phyloP scores from a whole-genome alignment of 164 flowering plant species.

The Nelumbo lutea region DNA sequence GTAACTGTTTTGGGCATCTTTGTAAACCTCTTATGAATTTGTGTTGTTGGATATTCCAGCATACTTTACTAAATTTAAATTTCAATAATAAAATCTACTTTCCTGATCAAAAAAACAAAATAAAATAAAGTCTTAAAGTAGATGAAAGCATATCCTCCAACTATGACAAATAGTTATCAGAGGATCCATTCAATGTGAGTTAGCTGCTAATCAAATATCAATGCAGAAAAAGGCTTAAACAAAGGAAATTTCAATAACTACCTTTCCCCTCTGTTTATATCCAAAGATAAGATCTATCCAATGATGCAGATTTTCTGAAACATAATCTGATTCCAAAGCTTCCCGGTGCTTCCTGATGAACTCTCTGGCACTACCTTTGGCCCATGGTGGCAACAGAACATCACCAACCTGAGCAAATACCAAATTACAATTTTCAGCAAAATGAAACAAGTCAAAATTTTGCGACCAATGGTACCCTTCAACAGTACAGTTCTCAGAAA shows the following conservation, averaged over 20 bases:
- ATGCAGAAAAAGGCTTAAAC: background rate
- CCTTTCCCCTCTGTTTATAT: conserved; percentile 76
- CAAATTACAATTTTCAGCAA: background rate
- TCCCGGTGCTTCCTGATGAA: conserved; percentile 77
- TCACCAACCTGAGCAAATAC: conserved; percentile 47
- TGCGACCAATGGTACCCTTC: background rate
- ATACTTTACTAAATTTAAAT: too few species aligned
- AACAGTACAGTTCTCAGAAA: background rate
- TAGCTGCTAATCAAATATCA: background rate
- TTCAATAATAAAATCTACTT: too few species aligned
- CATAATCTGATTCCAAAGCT: conserved; percentile 74
- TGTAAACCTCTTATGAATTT: too few species aligned
- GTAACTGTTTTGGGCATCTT: too few species aligned
- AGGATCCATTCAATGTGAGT: background rate
- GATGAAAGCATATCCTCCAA: too few species aligned
- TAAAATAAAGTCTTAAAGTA: too few species aligned
- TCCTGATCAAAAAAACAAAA: too few species aligned
- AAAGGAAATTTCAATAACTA: conserved; percentile 16
- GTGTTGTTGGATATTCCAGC: too few species aligned
- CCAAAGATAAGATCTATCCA: conserved; percentile 89
- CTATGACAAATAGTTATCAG: background rate
- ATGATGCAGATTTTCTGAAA: conserved; percentile 73
- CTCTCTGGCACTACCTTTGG: conserved; percentile 72
- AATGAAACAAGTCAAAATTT: background rate
- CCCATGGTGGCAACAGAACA: conserved; percentile 76